Evolutionary conservation across 2,329 filamentous ascomycete genomes (phyloP), one percentile per base, ranked within the genome.

Genomic region (Alternaria sp.): DNA sequence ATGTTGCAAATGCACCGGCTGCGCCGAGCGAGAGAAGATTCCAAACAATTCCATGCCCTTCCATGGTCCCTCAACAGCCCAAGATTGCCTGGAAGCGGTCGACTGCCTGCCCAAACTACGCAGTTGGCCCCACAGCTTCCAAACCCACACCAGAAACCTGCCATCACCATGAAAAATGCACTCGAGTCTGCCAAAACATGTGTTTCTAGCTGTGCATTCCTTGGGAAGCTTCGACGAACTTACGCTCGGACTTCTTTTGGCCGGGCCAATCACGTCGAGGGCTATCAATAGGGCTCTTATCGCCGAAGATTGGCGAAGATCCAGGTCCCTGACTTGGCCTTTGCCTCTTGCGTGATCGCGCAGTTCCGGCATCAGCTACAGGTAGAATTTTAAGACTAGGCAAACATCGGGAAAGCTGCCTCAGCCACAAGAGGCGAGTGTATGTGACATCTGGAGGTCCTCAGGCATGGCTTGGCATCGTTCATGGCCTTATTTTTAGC

Each of bases 1-100:
- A 64, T 74, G 63, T 66, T 66, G 69, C 65, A 71, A 73, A 73
- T 74, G 62, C 67, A 64, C 65, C 64, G 66, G 55, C 71, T 67
- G 72, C 70, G 74, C 74, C 75, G 74, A 75, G 70, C 69, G 65
- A 36, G 52, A 70, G 72, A 76, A 78, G 67, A 62, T 78, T 78
- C 75, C 65, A 69, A 70, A 34, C 44, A 67, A 64, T 78, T 78
- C 76, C 62, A 77, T 64, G 65, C 56, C 59, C 51, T 78, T 78
- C 76, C 67, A 77, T 67, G 51, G 64, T 62, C 59, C 64, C 63
- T 65, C 69, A 66, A 63, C 69, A 65, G 71, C 75, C 71, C 73
- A 61, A 70, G 63, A 38, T 25, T 40, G 51, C 57, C 43, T 59
- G 30, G 34, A 43, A 57, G 16, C 22, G 32, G 45, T 40, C 12